Conservation (phyloP, 495 filamentous ascomycete genomes). For the Penicillium bialowiezense region DNA sequence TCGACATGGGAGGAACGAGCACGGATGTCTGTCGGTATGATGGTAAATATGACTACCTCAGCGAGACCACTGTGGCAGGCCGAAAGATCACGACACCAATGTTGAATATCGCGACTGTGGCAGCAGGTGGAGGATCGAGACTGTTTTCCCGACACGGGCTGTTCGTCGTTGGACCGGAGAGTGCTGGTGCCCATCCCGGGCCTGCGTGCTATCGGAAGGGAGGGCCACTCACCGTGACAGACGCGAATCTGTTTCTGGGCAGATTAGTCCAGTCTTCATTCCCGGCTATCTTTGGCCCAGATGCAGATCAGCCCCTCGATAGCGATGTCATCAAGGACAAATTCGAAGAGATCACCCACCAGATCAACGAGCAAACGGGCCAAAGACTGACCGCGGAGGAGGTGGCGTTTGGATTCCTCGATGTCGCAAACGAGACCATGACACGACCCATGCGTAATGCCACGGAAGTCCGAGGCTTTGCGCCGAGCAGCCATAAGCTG, state of each 20-base stretch:
- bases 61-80: constrained; percentile 67
- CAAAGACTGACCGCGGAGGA: constrained; percentile 26
- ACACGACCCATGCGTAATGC: constrained; percentile 31
- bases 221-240: constrained; percentile 37
- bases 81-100: constrained; percentile 31
- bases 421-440: constrained; percentile 39
- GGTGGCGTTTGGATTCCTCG: constrained; percentile 34
- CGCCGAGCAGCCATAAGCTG: constrained; percentile 30
- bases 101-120: constrained; percentile 38
- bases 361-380: constrained; percentile 4
- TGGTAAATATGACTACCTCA: constrained; percentile 84
- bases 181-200: constrained; percentile 17
- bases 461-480: constrained; percentile 32
- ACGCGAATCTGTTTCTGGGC: constrained; percentile 39
- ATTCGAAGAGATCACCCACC: no score
- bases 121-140: constrained; percentile 41
- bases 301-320: constrained; percentile 5
- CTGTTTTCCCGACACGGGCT: constrained; percentile 35
- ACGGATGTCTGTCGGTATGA: constrained; percentile 78
- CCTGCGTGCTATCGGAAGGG: constrained; percentile 23
- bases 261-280: constrained; percentile 12
- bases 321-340: no score
- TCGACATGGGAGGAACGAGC: constrained; percentile 75
- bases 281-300: background rate
- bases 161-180: constrained; percentile 37